A percentile compares a stretch with the other conserved stretches of the same genome.
Evolutionary conservation across 2,329 filamentous ascomycete genomes (phyloP).

Genomic region (Beauveria scarabaeidicola): DNA sequence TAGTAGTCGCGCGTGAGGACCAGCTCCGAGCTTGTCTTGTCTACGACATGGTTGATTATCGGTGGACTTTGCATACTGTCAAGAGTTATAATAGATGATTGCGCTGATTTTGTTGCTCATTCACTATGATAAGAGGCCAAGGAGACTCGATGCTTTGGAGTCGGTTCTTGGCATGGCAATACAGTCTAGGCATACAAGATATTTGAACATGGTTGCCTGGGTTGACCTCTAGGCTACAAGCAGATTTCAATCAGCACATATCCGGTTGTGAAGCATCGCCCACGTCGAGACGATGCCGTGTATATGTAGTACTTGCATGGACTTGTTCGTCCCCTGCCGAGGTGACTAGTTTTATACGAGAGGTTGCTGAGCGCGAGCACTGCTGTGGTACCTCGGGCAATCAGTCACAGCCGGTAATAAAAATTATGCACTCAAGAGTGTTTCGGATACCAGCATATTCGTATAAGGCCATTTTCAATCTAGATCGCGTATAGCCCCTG

Average conservation of each 20-base stretch:
- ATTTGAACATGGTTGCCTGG: background rate
- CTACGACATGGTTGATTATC: background rate
- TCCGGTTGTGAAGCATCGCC: background rate
- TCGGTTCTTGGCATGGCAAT: background rate
- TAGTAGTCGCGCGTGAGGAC: conserved; percentile 18
- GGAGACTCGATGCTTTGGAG: too few species aligned
- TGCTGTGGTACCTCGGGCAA: background rate
- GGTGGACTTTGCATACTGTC: background rate
- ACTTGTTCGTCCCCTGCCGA: background rate
- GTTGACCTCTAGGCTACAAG: background rate
- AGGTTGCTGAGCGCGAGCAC: background rate
- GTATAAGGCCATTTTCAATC: background rate
- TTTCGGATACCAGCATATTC: background rate
- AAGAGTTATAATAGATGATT: too few species aligned
- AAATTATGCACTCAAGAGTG: background rate
- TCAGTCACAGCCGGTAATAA: background rate
- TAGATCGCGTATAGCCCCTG: background rate
- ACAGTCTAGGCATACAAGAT: background rate
- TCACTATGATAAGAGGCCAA: too few species aligned
- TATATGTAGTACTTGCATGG: background rate
- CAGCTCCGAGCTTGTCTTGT: background rate
- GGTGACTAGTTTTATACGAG: background rate
- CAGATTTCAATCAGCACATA: background rate
- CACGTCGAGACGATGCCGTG: background rate
- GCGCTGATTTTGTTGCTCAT: too few species aligned